Percentiles rank a stretch among this genome's conserved stretches.
Evolutionary conservation across 2,329 filamentous ascomycete genomes (phyloP).

Genomic region (Cladophialophora bantiana): DNA sequence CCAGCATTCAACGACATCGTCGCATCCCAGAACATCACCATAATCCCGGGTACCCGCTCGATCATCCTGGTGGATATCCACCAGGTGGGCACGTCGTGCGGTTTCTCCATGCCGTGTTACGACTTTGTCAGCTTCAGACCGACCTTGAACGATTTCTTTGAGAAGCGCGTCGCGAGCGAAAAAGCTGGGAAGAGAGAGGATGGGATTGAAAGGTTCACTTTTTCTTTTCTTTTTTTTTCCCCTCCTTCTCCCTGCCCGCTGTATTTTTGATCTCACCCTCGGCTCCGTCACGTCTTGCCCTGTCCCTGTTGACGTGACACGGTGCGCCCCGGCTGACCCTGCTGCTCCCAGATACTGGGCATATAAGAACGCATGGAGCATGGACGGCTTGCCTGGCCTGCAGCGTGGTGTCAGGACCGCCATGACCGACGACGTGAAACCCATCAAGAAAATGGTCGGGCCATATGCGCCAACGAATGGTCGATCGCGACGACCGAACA

Average conservation of each 20-base stretch:
- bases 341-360: conserved; percentile 62
- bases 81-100: conserved; percentile 72
- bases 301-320: background rate
- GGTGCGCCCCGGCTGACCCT: background rate
- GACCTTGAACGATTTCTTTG: conserved; percentile 39
- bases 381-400: conserved; percentile 67
- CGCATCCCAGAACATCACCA: conserved; percentile 41
- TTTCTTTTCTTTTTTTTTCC: background rate
- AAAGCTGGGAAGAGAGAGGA: conserved; percentile 56
- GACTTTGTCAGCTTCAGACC: conserved; percentile 37
- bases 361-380: conserved; percentile 61
- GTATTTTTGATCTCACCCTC: background rate
- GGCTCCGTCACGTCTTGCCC: background rate
- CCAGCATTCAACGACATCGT: conserved; percentile 56
- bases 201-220: conserved; percentile 46
- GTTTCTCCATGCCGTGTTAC: conserved; percentile 61
- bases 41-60: conserved; percentile 60
- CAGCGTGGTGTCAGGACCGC: conserved; percentile 40
- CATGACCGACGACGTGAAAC: conserved; percentile 33
- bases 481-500: background rate
- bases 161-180: conserved; percentile 39
- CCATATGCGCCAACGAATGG: conserved; percentile 27
- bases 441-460: conserved; percentile 42
- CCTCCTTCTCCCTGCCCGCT: background rate
- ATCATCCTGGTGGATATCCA: conserved; percentile 69